These are phyloP conservation scores for Colletotrichum euphorbiae DNA, from an alignment of 2,329 filamentous ascomycete genomes.

Conservation along the genomic window DNA sequence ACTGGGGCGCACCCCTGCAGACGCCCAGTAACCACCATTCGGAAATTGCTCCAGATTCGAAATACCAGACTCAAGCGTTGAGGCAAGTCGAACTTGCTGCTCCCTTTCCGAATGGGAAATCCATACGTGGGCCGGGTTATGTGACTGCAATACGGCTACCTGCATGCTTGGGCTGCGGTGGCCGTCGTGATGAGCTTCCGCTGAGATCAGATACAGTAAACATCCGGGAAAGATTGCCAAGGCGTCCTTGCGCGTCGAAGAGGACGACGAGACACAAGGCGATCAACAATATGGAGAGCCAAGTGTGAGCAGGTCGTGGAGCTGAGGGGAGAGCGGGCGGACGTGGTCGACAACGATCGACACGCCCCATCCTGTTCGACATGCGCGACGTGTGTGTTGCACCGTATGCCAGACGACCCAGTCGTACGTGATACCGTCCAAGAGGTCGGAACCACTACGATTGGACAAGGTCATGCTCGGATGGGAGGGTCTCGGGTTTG, in stretches of 20 bases:
- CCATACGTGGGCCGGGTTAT: not conserved
- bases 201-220: slow-evolving; percentile 35
- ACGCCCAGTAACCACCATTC: not conserved
- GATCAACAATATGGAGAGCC: slow-evolving; percentile 5
- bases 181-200: slow-evolving; percentile 19
- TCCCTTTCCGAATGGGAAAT: not conserved
- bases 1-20: not conserved
- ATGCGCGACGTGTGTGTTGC: slow-evolving; percentile 45
- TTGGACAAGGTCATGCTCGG: slow-evolving; percentile 12
- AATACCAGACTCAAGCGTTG: not conserved
- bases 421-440: slow-evolving; percentile 35
- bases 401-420: slow-evolving; percentile 41
- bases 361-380: slow-evolving; percentile 39
- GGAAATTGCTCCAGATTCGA: not conserved
- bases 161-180: slow-evolving; percentile 22
- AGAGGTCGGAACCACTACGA: slow-evolving; percentile 28
- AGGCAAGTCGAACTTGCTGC: not conserved
- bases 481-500: not conserved
- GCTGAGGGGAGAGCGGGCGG: slow-evolving; percentile 6
- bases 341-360: slow-evolving; percentile 11
- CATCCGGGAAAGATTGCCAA: slow-evolving; percentile 22
- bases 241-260: slow-evolving; percentile 27
- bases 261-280: slow-evolving; percentile 13
- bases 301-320: slow-evolving; percentile 6
- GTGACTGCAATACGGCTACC: slow-evolving; percentile 24